Evolutionary conservation across 2,329 filamentous ascomycete genomes (phyloP).

Genomic region (Incumbomyces delicatus): DNA sequence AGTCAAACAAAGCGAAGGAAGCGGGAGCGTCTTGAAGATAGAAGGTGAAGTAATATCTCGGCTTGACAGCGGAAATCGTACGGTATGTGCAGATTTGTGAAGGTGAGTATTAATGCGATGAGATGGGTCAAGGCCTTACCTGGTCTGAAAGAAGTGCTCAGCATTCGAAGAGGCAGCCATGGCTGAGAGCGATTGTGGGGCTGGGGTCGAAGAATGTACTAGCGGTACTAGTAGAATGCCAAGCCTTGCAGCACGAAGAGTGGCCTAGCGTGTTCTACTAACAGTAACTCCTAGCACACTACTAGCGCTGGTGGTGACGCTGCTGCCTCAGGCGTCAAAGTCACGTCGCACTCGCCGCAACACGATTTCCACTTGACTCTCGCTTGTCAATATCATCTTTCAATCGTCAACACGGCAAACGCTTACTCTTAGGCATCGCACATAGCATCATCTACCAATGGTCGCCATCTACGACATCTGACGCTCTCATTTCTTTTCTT

Average conservation of each 20-base stretch:
- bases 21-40: no score
- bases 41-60: no score
- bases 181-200: background rate
- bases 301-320: no score
- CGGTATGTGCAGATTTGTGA: background rate
- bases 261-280: no score
- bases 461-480: conserved; percentile 15
- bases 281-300: no score
- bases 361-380: background rate
- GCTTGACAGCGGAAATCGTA: no score
- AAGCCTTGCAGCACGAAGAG: no score
- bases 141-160: conserved; percentile 85
- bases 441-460: background rate
- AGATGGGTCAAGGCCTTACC: conserved; percentile 45
- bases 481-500: conserved; percentile 19
- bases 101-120: background rate
- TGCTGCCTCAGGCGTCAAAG: no score
- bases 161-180: conserved; percentile 64
- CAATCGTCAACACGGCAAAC: no score
- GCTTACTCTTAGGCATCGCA: background rate
- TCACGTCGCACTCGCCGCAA: no score
- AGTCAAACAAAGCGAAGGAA: no score
- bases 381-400: background rate
- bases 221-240: no score
- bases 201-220: background rate